phyloP scores from a whole-genome alignment of 148 eudicot genomes.

The Rhododendron molle region DNA sequence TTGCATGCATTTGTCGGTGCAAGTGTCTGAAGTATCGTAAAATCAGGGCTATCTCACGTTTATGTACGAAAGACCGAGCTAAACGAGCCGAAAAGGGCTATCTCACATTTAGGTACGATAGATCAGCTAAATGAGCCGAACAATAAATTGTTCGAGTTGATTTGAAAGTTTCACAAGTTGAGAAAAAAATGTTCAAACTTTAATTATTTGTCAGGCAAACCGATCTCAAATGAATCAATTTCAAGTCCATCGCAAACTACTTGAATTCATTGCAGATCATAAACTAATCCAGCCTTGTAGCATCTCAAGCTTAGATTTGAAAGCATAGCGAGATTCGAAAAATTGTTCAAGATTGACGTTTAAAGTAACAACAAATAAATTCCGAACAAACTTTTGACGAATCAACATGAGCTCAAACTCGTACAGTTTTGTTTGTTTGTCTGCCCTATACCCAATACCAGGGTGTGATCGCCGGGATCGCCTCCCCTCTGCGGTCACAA shows the following conservation, averaged over 20 bases:
- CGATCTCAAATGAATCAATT: neutral
- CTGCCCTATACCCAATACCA: too few species aligned
- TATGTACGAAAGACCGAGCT: neutral
- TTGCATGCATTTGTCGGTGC: neutral
- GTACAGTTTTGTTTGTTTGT: neutral
- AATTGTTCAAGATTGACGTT: neutral
- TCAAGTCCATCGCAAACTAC: neutral
- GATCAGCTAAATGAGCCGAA: neutral
- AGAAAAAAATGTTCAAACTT: neutral
- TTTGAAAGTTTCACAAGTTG: neutral
- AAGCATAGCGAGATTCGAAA: neutral
- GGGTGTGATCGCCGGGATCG: neutral
- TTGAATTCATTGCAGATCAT: neutral
- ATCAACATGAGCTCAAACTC: neutral
- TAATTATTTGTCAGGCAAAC: neutral
- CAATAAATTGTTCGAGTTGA: neutral
- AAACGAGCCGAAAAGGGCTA: neutral
- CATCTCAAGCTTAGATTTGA: neutral
- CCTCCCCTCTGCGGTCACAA: neutral
- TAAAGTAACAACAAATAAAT: neutral
- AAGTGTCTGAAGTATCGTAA: neutral
- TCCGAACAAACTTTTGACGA: neutral
- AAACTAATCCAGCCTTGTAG: neutral
- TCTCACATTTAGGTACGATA: neutral
- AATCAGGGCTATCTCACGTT: neutral